These are phyloP conservation scores for Penicillium polonicum DNA, from an alignment of 2,329 filamentous ascomycete species.

Conservation along the genomic window DNA sequence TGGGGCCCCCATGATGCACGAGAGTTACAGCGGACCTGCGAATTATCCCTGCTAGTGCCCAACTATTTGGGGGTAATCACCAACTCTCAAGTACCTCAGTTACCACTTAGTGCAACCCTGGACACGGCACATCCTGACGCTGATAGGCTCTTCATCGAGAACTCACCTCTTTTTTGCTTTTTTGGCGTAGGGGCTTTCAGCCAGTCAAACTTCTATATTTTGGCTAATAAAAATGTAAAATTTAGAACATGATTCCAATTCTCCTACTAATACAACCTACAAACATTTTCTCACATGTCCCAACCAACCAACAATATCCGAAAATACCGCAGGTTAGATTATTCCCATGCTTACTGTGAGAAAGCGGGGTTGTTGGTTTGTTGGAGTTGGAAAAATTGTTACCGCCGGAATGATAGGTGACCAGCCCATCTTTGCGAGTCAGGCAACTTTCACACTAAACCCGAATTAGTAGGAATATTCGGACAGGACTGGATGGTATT, in stretches of 20 bases:
- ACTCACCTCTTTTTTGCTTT: not conserved
- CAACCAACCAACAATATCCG: not conserved
- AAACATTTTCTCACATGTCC: not conserved
- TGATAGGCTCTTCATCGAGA: not conserved
- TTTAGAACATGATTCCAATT: not conserved
- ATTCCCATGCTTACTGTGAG: not conserved
- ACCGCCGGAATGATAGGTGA: not conserved
- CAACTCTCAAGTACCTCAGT: not conserved
- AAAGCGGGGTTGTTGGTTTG: not conserved
- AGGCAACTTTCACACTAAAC: not conserved
- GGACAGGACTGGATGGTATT: not conserved
- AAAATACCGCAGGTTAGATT: not conserved
- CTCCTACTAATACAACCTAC: not conserved
- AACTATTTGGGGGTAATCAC: slow-evolving; percentile 6
- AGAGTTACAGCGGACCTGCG: slow-evolving; percentile 12
- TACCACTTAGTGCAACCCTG: not conserved
- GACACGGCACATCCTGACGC: not conserved
- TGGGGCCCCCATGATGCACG: slow-evolving; percentile 6
- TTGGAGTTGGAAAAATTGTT: not conserved
- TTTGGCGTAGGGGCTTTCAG: not conserved
- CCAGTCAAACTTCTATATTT: not conserved
- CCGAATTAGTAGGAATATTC: not conserved
- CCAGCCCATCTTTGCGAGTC: not conserved
- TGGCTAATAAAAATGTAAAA: not conserved
- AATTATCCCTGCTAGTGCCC: slow-evolving; percentile 8